These are phyloP conservation scores for Fusarium pseudograminearum DNA, from an alignment of 2,329 filamentous ascomycete genomes.

Conservation along the genomic window DNA sequence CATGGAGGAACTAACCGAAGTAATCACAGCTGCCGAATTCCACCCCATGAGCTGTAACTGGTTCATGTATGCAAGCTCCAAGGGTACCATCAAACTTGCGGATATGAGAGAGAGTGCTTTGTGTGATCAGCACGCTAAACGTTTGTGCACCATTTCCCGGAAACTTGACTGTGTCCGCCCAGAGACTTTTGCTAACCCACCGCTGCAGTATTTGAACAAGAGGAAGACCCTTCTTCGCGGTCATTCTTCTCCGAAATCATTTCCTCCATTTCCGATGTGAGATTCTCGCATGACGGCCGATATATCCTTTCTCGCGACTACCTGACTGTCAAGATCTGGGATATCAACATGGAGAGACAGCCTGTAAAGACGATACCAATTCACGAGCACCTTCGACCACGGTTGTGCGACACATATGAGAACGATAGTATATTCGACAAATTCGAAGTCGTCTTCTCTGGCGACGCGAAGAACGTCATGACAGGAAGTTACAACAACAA, in stretches of 20 bases:
- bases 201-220: conserved; percentile 90
- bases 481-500: conserved; percentile 99
- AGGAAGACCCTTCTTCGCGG: conserved; percentile 95
- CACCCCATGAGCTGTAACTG: conserved; percentile 98
- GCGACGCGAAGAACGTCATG: conserved; percentile 99
- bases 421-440: conserved; percentile 99
- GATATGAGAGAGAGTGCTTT: conserved; percentile 98
- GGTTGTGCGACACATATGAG: conserved; percentile 97
- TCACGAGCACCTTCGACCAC: conserved; percentile 93
- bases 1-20: conserved; percentile 99
- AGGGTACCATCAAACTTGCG: conserved; percentile 97
- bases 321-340: conserved; percentile 99
- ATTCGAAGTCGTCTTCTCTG: conserved; percentile 98
- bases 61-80: conserved; percentile 99
- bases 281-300: conserved; percentile 94
- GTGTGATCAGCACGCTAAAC: conserved; percentile 94
- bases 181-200: conserved; percentile 39
- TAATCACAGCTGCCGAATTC: conserved; percentile 98
- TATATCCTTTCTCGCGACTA: conserved; percentile 99
- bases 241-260: conserved; percentile 99
- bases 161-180: not conserved
- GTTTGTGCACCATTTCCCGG: conserved; percentile 61
- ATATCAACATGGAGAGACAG: conserved; percentile 98
- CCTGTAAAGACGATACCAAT: conserved; percentile 99
- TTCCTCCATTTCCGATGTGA: conserved; percentile 97